Base-by-base conservation (phyloP, 768 basidiomycete genomes). In the Russula emetica region DNA sequence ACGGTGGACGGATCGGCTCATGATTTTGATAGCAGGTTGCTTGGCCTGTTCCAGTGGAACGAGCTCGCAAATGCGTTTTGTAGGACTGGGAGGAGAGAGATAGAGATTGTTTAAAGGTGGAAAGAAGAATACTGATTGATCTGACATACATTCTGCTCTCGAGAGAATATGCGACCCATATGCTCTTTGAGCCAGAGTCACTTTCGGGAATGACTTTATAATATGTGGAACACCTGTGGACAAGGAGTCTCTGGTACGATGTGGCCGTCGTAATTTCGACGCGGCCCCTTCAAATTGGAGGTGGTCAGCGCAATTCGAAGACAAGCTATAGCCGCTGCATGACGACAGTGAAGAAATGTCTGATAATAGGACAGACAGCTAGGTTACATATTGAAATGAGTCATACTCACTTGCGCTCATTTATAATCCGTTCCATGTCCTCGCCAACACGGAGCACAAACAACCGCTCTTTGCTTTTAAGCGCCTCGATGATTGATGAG, bases 361-460 rank as follows among this genome's bases (percentile, higher is more conserved):
- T 32, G 22, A 26, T 50, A n/a, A 22, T 13, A 36, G 50, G 42
- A 55, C 44, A 22, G 54, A 60, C 34, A 49, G n/a, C 24, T 45
- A 14, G 28, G 28, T 7, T 14, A 24, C 52, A n/a, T 30, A 65
- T 61, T 54, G 45, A 40, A 59, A 62, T 58, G 58, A 38, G 16
- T 55, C 28, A 63, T 28, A 80, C 86, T 62, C 66, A 88, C 90
- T 82, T 84, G 70, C 80, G 83, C 72, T 92, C 90, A 64, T 76
- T 81, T 70, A 94, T 90, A 72, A 94, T 80, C 56, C 77, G 75
- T 76, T 94, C 92, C 83, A 94, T 90, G 68, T 78, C 80, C 77
- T 94, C 92, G 63, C 90, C 92, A n/a, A 94, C 82, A 78, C 89
- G 92, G 70, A 94, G 78, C 53, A 94, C 90, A 74, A 86, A 94